Conservation (phyloP, 2,329 filamentous ascomycete species). For the Fusarium sp. region DNA sequence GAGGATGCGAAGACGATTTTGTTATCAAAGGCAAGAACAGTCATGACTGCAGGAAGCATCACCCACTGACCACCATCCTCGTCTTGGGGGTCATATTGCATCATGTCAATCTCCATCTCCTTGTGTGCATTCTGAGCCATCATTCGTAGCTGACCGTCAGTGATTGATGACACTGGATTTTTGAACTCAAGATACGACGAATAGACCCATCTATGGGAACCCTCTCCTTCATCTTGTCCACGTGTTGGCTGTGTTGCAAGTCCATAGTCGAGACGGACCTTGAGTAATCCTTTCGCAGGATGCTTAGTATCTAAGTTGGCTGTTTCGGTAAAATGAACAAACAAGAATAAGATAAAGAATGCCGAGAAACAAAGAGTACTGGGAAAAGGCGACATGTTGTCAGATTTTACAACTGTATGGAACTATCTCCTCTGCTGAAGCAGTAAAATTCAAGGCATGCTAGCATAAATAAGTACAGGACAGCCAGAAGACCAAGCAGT, state of each 20-base stretch:
- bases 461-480: not conserved
- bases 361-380: not conserved
- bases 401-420: not conserved
- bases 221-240: not conserved
- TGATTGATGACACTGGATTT: not conserved
- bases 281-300: not conserved
- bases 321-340: not conserved
- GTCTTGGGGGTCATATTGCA: not conserved
- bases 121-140: not conserved
- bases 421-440: not conserved
- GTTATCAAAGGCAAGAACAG: constrained; percentile 1
- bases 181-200: not conserved
- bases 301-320: not conserved
- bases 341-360: not conserved
- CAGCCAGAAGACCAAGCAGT: not conserved
- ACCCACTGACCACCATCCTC: too few relatives aligned
- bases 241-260: not conserved
- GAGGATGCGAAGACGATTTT: constrained; percentile 7
- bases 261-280: not conserved
- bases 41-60: not conserved
- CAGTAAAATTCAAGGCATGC: not conserved
- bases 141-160: not conserved
- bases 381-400: not conserved
- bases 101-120: not conserved
- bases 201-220: not conserved